phyloP scores from a whole-genome alignment of 805 yeast species.

The Pichia membranifaciens region DNA sequence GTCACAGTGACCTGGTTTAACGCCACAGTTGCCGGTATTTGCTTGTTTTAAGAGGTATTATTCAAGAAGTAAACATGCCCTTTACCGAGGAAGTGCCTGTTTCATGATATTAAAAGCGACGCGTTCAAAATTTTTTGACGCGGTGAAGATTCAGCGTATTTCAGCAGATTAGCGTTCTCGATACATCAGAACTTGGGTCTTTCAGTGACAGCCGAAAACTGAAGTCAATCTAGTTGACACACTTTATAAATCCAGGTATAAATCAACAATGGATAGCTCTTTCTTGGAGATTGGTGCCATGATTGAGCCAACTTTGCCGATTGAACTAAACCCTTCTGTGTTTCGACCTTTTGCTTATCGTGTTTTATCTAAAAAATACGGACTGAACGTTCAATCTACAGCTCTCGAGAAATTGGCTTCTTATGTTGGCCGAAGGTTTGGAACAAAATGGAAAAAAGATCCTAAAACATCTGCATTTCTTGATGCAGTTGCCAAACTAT shows the following conservation, averaged over 20 bases:
- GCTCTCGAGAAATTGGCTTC: constrained; percentile 71
- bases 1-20: no score
- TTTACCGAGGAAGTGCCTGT: no score
- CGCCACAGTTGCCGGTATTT: no score
- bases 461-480: constrained; percentile 54
- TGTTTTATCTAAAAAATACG: constrained; percentile 84
- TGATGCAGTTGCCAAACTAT: constrained; percentile 71
- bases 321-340: constrained; percentile 71
- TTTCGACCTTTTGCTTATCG: constrained; percentile 90
- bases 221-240: no score
- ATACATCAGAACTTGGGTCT: no score
- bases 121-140: no score
- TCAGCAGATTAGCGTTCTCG: no score
- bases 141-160: no score
- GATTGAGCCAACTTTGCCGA: constrained; percentile 52
- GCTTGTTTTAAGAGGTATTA: no score
- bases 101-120: background rate
- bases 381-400: constrained; percentile 80
- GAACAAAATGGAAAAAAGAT: constrained; percentile 74
- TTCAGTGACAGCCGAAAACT: background rate
- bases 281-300: constrained; percentile 13
- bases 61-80: no score
- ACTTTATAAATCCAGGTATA: background rate
- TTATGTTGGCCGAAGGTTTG: constrained; percentile 70
- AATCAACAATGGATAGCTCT: constrained; percentile 13